Evolutionary conservation across 495 filamentous ascomycete genomes (phyloP).

Genomic region (Penicillium bovifimosum): DNA sequence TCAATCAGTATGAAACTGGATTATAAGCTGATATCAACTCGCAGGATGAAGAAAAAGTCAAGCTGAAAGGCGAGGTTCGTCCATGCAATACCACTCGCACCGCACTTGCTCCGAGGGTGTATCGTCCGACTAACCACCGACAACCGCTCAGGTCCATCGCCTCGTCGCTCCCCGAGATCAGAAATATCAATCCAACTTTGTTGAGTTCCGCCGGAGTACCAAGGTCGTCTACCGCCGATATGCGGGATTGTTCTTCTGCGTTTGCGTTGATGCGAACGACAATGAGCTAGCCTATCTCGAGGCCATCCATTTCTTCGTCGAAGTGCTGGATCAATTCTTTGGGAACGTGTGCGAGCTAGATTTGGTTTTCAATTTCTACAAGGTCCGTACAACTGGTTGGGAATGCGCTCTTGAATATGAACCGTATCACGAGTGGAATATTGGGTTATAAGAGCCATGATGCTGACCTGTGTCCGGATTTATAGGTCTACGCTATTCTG

Average conservation of each 20-base stretch:
- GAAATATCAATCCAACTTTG: constrained; percentile 99
- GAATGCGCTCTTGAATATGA: constrained; percentile 4
- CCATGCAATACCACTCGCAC: constrained; percentile 1
- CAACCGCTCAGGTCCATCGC: constrained; percentile 68
- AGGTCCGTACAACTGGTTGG: constrained; percentile 44
- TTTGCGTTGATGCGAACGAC: constrained; percentile 97
- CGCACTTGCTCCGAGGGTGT: not conserved
- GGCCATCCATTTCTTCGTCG: constrained; percentile 98
- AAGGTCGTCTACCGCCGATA: constrained; percentile 97
- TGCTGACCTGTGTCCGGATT: constrained; percentile 6
- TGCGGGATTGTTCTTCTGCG: constrained; percentile 97
- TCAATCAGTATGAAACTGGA: not conserved
- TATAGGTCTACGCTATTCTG: constrained; percentile 92
- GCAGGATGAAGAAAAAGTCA: constrained; percentile 90
- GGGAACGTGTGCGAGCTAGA: constrained; percentile 99
- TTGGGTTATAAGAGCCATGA: not conserved
- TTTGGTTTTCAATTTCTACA: constrained; percentile 97
- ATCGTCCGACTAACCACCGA: constrained; percentile 4
- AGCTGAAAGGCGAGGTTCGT: constrained; percentile 80
- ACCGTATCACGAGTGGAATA: not conserved
- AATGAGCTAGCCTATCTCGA: constrained; percentile 97
- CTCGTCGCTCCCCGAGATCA: constrained; percentile 96
- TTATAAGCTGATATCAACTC: not conserved
- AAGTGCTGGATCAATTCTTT: constrained; percentile 97
- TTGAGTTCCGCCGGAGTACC: constrained; percentile 74